These are phyloP conservation scores for Prunus campanulata DNA, from an alignment of 306 rosid species.

Conservation along the genomic window DNA sequence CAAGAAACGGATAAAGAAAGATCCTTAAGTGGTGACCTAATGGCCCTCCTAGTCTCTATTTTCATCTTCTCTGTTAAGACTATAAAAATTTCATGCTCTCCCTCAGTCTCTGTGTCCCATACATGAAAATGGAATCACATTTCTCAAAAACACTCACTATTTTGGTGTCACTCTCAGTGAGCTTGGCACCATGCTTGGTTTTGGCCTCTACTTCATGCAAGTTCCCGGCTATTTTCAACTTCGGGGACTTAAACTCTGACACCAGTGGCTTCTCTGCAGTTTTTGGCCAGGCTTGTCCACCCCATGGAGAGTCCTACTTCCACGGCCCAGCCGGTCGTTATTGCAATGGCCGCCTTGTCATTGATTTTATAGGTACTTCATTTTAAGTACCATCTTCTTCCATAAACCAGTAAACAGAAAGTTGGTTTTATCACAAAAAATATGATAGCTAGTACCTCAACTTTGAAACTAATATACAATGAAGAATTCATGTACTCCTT, in stretches of 20 bases:
- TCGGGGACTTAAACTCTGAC: conserved; percentile 90
- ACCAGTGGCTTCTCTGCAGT: conserved; percentile 93
- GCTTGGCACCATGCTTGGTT: neutral
- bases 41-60: neutral
- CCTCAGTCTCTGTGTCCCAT: neutral
- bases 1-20: neutral
- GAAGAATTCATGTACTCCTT: too few relatives aligned
- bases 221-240: conserved; percentile 79
- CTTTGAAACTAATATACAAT: neutral
- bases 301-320: conserved; percentile 64
- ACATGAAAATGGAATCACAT: conserved; percentile 22
- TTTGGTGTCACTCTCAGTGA: conserved; percentile 12
- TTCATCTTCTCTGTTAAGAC: neutral
- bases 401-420: neutral
- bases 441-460: neutral
- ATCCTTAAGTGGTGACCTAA: neutral
- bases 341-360: conserved; percentile 72
- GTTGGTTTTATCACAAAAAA: neutral
- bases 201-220: conserved; percentile 37
- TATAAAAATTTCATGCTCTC: neutral
- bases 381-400: neutral
- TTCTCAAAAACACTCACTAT: conserved; percentile 13
- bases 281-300: conserved; percentile 68
- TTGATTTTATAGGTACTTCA: conserved; percentile 68
- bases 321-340: conserved; percentile 53